Evolutionary conservation across 164 flowering plant species (phyloP).

Genomic region (Warburgia ugandensis): DNA sequence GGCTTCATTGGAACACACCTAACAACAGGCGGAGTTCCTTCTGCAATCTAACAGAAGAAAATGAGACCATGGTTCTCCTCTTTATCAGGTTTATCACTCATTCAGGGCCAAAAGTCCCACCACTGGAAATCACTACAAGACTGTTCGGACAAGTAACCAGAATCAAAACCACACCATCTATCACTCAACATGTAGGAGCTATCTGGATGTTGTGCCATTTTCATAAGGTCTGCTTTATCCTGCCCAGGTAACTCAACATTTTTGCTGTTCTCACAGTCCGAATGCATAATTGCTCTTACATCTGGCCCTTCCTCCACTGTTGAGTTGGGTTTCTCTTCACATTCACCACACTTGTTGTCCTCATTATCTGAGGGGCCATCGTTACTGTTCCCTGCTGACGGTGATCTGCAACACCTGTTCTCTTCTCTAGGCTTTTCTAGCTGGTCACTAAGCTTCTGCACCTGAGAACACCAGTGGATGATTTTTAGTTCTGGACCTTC

Average conservation of each 20-base stretch:
- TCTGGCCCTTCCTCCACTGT: conserved; percentile 19
- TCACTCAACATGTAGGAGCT: conserved; percentile 23
- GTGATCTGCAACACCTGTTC: conserved; percentile 5
- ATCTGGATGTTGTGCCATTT: conserved; percentile 13
- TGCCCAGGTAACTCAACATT: conserved; percentile 9
- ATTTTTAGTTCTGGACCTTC: background rate
- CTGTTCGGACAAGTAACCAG: conserved; percentile 28
- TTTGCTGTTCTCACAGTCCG: conserved; percentile 20
- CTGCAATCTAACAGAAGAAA: too few species aligned
- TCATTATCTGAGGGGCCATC: conserved; percentile 18
- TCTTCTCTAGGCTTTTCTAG: conserved; percentile 17
- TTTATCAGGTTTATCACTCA: background rate
- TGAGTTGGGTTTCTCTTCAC: conserved; percentile 13
- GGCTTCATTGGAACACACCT: too few species aligned
- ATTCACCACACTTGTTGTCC: conserved; percentile 9
- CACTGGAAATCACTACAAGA: conserved; percentile 33
- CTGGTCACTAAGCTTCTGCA: conserved; percentile 35
- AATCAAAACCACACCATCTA: conserved; percentile 29
- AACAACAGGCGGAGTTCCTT: too few species aligned
- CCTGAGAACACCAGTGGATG: conserved; percentile 18
- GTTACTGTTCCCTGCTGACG: conserved; percentile 10
- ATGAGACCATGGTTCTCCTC: too few species aligned
- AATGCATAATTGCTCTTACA: conserved; percentile 3
- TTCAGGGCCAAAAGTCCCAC: conserved; percentile 40
- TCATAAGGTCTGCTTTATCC: conserved; percentile 16